Evolutionary conservation across 306 rosid species (phyloP).

Genomic region (Neltuma alba): DNA sequence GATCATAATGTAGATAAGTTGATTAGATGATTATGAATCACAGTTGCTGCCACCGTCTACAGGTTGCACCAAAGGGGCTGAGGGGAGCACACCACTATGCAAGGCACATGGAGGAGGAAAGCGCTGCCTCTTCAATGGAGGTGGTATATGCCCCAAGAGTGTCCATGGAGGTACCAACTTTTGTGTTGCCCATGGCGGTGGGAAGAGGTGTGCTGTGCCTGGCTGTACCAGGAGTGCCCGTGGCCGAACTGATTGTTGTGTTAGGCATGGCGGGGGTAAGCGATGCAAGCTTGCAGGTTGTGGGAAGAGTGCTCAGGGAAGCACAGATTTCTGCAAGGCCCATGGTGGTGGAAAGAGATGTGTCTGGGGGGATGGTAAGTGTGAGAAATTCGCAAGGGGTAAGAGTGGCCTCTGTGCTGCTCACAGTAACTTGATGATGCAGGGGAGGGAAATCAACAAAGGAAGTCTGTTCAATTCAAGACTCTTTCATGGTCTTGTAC

Average conservation of each 20-base stretch:
- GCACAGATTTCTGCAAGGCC: slow-evolving; percentile 8
- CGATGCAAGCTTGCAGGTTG: not conserved
- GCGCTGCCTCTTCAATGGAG: slow-evolving; percentile 4
- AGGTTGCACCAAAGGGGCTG: slow-evolving; percentile 19
- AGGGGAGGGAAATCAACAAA: not conserved
- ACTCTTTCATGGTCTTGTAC: not conserved
- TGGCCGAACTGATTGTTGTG: slow-evolving; percentile 1
- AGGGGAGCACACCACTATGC: slow-evolving; percentile 2
- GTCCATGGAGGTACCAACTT: slow-evolving; percentile 14
- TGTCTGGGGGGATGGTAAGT: not conserved
- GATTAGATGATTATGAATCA: not conserved
- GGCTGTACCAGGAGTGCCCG: slow-evolving; percentile 1
- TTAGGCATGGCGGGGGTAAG: not conserved
- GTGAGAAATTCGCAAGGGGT: not conserved
- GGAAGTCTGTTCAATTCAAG: not conserved
- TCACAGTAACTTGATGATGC: not conserved
- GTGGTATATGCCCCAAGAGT: slow-evolving; percentile 13
- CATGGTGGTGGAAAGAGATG: slow-evolving; percentile 21
- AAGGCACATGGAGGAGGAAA: slow-evolving; percentile 16
- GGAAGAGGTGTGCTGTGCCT: slow-evolving; percentile 9
- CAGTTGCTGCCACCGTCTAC: not conserved
- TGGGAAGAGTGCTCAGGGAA: slow-evolving; percentile 14
- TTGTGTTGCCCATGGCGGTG: slow-evolving; percentile 24
- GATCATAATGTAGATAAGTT: not conserved
- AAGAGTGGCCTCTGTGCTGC: slow-evolving; percentile 5